Evolutionary conservation across 805 yeast genomes (phyloP).

Genomic region (Metschnikowia henanensis): DNA sequence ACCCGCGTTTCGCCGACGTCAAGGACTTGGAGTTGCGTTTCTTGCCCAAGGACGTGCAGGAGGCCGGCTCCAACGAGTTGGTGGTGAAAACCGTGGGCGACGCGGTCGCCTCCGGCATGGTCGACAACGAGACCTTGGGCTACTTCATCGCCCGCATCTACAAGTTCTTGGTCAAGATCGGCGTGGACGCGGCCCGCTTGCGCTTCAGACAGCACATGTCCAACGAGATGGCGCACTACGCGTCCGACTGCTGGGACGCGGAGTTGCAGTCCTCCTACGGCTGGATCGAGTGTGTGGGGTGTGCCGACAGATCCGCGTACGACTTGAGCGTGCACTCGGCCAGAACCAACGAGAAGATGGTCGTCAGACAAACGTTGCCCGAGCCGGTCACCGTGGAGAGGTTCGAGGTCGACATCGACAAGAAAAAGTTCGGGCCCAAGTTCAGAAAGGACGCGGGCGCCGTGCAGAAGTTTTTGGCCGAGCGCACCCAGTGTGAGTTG

Average conservation of each 20-base stretch:
- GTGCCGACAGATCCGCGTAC: conserved; percentile 99
- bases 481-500: conserved; percentile 82
- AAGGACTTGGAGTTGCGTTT: conserved; percentile 71
- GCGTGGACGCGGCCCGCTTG: conserved; percentile 79
- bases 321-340: conserved; percentile 95
- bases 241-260: conserved; percentile 99
- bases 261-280: conserved; percentile 95
- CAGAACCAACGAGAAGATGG: conserved; percentile 91
- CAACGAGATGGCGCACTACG: conserved; percentile 99
- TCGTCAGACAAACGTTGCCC: conserved; percentile 87
- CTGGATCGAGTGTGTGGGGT: conserved; percentile 99
- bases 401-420: conserved; percentile 83
- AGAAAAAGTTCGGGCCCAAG: conserved; percentile 96
- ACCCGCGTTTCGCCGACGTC: conserved; percentile 76
- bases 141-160: conserved; percentile 94
- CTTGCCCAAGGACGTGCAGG: conserved; percentile 85
- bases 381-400: conserved; percentile 82
- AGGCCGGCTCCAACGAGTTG: conserved; percentile 75
- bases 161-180: conserved; percentile 79
- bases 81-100: conserved; percentile 75
- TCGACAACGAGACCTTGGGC: conserved; percentile 96
- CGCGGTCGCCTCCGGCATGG: conserved; percentile 84
- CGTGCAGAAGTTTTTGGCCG: conserved; percentile 76
- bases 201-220: conserved; percentile 99
- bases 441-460: conserved; percentile 96